Evolutionary conservation across 1,284 basidiomycete species (phyloP).

Genomic region (Apiotrichum veenhuisii): DNA sequence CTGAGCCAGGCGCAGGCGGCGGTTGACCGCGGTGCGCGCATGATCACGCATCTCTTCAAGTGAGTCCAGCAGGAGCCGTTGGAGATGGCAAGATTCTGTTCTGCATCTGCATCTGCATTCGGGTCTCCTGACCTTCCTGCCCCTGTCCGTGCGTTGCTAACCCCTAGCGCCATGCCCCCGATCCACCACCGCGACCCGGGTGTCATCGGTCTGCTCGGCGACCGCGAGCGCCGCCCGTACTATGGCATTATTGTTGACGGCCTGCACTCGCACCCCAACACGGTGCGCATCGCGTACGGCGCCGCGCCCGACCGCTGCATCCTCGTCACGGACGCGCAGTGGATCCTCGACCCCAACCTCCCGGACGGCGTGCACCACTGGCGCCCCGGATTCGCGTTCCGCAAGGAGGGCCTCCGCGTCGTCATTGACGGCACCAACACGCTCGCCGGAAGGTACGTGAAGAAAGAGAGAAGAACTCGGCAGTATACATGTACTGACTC

Average conservation of each 20-base stretch:
- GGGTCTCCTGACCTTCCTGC: too few relatives aligned
- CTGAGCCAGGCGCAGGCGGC: slow-evolving; percentile 36
- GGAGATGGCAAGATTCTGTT: too few relatives aligned
- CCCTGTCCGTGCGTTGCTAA: too few relatives aligned
- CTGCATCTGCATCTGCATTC: too few relatives aligned
- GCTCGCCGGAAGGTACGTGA: slow-evolving; percentile 60
- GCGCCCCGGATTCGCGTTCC: slow-evolving; percentile 65
- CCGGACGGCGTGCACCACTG: slow-evolving; percentile 80
- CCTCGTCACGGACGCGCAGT: slow-evolving; percentile 83
- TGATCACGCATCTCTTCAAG: slow-evolving; percentile 90
- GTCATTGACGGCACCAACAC: slow-evolving; percentile 80
- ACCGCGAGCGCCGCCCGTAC: slow-evolving; percentile 73
- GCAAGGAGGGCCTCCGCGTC: slow-evolving; percentile 74
- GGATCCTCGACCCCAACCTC: slow-evolving; percentile 77
- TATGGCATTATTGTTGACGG: slow-evolving; percentile 89
- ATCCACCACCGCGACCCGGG: slow-evolving; percentile 47
- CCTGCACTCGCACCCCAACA: slow-evolving; percentile 84
- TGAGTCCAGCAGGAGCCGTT: too few relatives aligned
- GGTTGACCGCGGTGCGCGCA: slow-evolving; percentile 56
- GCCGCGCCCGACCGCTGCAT: slow-evolving; percentile 78
- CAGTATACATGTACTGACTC: too few relatives aligned
- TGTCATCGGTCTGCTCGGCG: slow-evolving; percentile 80
- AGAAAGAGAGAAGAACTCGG: too few relatives aligned
- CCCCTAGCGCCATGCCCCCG: slow-evolving; percentile 33
- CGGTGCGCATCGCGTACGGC: slow-evolving; percentile 77